Conservation (phyloP, 2,329 filamentous ascomycete genomes). For the Pestalotiopsis sp. region DNA sequence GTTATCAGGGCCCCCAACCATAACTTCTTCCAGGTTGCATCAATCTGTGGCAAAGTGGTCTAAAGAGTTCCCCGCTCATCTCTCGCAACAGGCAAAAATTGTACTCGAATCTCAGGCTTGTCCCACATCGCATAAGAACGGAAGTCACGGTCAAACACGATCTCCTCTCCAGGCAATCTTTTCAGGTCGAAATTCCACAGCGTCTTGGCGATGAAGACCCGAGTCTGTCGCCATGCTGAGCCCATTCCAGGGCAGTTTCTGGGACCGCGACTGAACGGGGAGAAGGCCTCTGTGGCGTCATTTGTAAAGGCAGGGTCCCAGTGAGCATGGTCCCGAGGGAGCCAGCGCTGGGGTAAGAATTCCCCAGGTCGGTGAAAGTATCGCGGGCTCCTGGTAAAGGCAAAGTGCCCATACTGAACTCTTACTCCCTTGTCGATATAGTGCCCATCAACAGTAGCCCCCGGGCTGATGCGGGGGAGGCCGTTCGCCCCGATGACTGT, state of each 20-base stretch:
- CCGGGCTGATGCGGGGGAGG: constrained; percentile 24
- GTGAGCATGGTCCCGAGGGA: constrained; percentile 17
- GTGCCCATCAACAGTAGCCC: constrained; percentile 24
- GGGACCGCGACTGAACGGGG: constrained; percentile 20
- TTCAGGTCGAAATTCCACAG: constrained; percentile 18
- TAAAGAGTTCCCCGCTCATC: background rate
- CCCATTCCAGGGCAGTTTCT: constrained; percentile 16
- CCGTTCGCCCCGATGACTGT: constrained; percentile 18
- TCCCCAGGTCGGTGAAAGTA: constrained; percentile 14
- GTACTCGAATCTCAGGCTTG: constrained; percentile 14
- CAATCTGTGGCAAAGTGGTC: background rate
- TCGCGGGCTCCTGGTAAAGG: constrained; percentile 12
- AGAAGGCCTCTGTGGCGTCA: constrained; percentile 15
- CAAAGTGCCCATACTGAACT: constrained; percentile 10
- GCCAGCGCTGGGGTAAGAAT: constrained; percentile 20
- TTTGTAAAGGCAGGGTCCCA: constrained; percentile 14
- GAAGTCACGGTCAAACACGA: constrained; percentile 16
- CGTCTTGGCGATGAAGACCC: constrained; percentile 20
- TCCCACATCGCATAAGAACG: constrained; percentile 16
- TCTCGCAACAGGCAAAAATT: background rate
- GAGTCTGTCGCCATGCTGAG: constrained; percentile 12
- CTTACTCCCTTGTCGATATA: constrained; percentile 24
- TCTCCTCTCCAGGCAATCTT: constrained; percentile 11
- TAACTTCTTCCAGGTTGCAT: background rate
- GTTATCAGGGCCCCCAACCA: background rate